Percentiles rank a stretch among this genome's conserved stretches.
Evolutionary conservation across 2,329 filamentous ascomycete species (phyloP).

Genomic region (Davidsoniella virescens): DNA sequence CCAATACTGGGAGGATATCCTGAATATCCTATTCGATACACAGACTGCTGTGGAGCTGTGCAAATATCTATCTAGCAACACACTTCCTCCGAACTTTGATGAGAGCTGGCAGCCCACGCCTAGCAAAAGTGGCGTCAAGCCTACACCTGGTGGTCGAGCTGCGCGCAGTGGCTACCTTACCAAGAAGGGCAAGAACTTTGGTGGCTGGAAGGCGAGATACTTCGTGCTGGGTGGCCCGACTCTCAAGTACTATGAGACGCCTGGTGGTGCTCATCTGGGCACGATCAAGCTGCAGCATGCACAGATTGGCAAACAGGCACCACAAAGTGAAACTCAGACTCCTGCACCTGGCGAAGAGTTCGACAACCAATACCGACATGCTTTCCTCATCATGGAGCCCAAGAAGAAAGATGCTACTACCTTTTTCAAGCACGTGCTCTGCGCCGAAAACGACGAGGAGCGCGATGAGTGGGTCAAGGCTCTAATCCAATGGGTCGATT

Average conservation of each 20-base stretch:
- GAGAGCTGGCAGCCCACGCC: slow-evolving; percentile 27
- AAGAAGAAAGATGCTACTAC: slow-evolving; percentile 89
- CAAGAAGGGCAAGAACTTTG: slow-evolving; percentile 96
- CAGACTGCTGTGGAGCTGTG: slow-evolving; percentile 66
- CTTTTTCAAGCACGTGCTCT: slow-evolving; percentile 82
- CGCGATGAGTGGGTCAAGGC: slow-evolving; percentile 89
- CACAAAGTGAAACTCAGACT: slow-evolving; percentile 33
- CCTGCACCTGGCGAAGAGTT: slow-evolving; percentile 49
- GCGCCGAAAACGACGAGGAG: slow-evolving; percentile 85
- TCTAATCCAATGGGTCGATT: slow-evolving; percentile 76
- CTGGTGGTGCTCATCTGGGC: slow-evolving; percentile 76
- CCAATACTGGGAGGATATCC: slow-evolving; percentile 66
- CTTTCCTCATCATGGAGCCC: slow-evolving; percentile 84
- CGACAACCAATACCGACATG: slow-evolving; percentile 92
- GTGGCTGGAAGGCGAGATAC: slow-evolving; percentile 82
- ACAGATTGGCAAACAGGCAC: slow-evolving; percentile 83
- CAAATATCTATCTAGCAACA: slow-evolving; percentile 61
- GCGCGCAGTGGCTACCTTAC: slow-evolving; percentile 82
- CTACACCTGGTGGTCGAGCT: slow-evolving; percentile 48
- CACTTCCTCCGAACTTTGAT: slow-evolving; percentile 44
- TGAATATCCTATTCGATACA: slow-evolving; percentile 70
- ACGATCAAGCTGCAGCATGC: slow-evolving; percentile 84
- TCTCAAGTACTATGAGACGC: slow-evolving; percentile 80
- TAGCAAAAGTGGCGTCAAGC: slow-evolving; percentile 19
- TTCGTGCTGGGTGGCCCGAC: slow-evolving; percentile 44